These are phyloP conservation scores for Colletotrichum sp. DNA, from an alignment of 2,329 filamentous ascomycete genomes.

Conservation along the genomic window DNA sequence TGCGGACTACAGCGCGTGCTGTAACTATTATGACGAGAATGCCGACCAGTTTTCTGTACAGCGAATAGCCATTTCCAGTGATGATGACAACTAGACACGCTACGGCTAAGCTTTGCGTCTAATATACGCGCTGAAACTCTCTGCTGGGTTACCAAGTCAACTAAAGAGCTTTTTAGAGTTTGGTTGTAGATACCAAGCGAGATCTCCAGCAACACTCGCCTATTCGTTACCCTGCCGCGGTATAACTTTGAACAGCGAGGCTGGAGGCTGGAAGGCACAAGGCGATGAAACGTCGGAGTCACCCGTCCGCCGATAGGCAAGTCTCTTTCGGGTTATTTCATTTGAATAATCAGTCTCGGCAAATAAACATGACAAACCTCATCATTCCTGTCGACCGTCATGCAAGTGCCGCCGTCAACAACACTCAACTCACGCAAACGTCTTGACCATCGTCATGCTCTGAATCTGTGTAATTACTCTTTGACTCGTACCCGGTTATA, in stretches of 20 bases:
- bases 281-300: neutral
- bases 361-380: neutral
- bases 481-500: slow-evolving; percentile 12
- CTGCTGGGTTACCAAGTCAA: neutral
- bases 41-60: too few relatives aligned
- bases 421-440: neutral
- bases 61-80: neutral
- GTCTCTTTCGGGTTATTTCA: neutral
- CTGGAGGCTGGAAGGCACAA: neutral
- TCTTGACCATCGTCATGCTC: neutral
- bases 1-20: neutral
- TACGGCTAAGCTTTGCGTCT: neutral
- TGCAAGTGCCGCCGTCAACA: neutral
- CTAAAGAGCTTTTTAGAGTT: neutral
- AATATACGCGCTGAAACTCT: neutral
- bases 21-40: accelerated
- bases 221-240: accelerated
- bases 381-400: neutral
- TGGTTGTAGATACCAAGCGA: neutral
- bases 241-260: neutral
- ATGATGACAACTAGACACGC: neutral
- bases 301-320: neutral
- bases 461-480: slow-evolving; percentile 15
- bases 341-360: neutral
- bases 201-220: neutral